Conservation (phyloP, 192 early-diverging fungal genomes). For the Coemansia nantahalensis region DNA sequence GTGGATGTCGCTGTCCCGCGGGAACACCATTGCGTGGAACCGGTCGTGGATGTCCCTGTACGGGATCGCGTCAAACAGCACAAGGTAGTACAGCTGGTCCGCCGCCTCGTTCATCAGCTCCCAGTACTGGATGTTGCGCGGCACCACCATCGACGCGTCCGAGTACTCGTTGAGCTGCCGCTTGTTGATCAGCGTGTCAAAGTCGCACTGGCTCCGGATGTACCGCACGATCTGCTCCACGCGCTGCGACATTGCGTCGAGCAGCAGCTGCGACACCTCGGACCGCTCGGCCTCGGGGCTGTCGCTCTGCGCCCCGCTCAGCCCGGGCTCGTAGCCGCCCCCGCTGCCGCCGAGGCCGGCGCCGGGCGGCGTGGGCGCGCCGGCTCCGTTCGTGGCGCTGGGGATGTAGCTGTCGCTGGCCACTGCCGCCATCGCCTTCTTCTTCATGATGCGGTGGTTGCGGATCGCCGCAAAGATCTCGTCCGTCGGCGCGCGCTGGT, state of each 20-base stretch:
- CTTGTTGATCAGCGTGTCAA: conserved; percentile 47
- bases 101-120: conserved; percentile 72
- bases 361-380: neutral
- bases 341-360: no score
- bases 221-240: conserved; percentile 41
- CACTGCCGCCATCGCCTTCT: conserved; percentile 40
- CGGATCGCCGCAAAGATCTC: conserved; percentile 62
- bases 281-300: conserved; percentile 23
- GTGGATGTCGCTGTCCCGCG: conserved; percentile 52
- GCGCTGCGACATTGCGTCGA: conserved; percentile 46
- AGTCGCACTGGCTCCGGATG: conserved; percentile 52
- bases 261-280: conserved; percentile 35
- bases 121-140: conserved; percentile 67
- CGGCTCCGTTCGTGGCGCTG: conserved; percentile 4
- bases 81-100: conserved; percentile 75
- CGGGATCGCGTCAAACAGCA: conserved; percentile 55
- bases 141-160: conserved; percentile 61
- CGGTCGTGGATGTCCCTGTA: conserved; percentile 58
- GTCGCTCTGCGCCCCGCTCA: conserved; percentile 10
- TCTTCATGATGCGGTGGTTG: conserved; percentile 54
- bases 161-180: conserved; percentile 33
- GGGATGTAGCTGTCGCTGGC: conserved; percentile 46
- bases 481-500: conserved; percentile 69
- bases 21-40: conserved; percentile 58
- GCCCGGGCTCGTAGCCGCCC: neutral